phyloP scores from a whole-genome alignment of 2,329 filamentous ascomycete species.

The Penicillium sp. region DNA sequence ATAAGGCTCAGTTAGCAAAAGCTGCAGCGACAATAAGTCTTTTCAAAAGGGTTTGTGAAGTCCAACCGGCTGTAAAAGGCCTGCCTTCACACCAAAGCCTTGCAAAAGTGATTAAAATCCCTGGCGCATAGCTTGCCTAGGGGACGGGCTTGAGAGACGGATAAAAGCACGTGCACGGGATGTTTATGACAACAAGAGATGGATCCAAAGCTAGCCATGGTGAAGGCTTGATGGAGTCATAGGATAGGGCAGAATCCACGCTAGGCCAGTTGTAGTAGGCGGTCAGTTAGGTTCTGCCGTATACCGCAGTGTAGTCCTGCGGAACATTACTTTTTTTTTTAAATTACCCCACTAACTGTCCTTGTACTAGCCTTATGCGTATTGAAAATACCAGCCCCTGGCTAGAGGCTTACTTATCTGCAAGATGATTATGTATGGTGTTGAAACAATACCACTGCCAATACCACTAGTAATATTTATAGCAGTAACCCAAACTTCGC shows the following conservation, averaged over 20 bases:
- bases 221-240: neutral
- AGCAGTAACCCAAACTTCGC: neutral
- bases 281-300: constrained; percentile 24
- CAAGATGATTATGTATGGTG: neutral
- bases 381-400: neutral
- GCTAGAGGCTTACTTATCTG: fast-evolving
- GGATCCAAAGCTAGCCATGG: constrained; percentile 12
- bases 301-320: neutral
- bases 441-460: neutral
- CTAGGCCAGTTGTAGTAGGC: constrained; percentile 21
- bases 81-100: constrained; percentile 35
- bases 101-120: constrained; percentile 21
- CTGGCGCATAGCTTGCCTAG: constrained; percentile 15
- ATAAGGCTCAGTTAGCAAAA: constrained; percentile 40
- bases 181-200: constrained; percentile 6
- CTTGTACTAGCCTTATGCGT: no score
- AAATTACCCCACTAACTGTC: no score
- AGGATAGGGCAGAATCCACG: constrained; percentile 16
- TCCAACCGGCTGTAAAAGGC: constrained; percentile 44
- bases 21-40: constrained; percentile 29
- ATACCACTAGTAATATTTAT: neutral
- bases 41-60: constrained; percentile 37
- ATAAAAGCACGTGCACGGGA: neutral
- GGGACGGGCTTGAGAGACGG: constrained; percentile 2
- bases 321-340: neutral